Conservation (phyloP, 164 flowering plant species). For the Berberis vulgaris region DNA sequence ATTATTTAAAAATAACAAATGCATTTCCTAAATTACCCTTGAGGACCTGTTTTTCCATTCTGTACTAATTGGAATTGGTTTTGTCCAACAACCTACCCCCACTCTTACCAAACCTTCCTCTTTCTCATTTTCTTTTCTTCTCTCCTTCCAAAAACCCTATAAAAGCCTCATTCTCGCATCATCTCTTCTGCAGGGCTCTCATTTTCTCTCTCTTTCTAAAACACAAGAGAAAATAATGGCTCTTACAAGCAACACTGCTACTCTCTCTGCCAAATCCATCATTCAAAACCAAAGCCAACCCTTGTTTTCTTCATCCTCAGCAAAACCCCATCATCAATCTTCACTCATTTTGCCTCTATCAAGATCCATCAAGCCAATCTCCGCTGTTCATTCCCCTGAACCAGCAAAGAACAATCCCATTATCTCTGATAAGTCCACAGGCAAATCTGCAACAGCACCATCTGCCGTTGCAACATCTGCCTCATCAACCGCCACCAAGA, state of each 20-base stretch:
- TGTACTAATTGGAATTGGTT: neutral
- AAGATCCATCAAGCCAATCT: slow-evolving; percentile 22
- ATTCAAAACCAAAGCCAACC: neutral
- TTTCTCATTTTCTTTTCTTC: neutral
- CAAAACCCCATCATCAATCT: neutral
- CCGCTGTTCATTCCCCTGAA: slow-evolving; percentile 60
- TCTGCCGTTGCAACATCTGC: slow-evolving; percentile 12
- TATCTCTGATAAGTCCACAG: neutral
- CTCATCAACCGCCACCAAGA: slow-evolving; percentile 12
- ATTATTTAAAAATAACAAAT: no score
- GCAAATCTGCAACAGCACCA: neutral
- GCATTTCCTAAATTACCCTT: no score
- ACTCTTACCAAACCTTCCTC: neutral
- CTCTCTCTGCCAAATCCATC: slow-evolving; percentile 14
- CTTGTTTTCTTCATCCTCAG: no score
- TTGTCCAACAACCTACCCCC: slow-evolving; percentile 5
- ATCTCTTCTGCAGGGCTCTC: no score
- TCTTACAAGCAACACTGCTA: slow-evolving; percentile 11
- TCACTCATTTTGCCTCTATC: neutral
- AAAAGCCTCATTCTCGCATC: neutral
- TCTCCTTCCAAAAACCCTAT: slow-evolving; percentile 1
- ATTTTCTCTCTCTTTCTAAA: no score
- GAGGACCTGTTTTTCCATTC: no score
- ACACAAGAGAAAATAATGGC: slow-evolving; percentile 15
- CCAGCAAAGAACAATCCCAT: slow-evolving; percentile 18